Evolutionary conservation across 2,329 filamentous ascomycete genomes (phyloP), one percentile per base, ranked within the genome.

Genomic region (Nothophaeocryptopus gaeumannii): DNA sequence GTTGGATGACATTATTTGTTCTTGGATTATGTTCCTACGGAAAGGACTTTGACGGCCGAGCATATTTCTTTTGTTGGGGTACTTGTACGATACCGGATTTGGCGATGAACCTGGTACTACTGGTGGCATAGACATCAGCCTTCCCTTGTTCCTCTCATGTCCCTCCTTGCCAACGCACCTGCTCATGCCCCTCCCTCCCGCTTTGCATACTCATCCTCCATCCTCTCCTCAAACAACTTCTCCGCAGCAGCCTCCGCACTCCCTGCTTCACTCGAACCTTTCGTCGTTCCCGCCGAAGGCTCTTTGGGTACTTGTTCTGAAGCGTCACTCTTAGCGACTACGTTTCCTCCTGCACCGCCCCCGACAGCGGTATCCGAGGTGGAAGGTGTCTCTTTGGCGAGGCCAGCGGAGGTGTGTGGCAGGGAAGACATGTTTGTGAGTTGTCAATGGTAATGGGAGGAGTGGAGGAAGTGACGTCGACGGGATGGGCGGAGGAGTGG

Each of bases 151-250:
- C 20, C 7, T 26, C 20, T 26, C 20, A 4, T 7, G 7, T 7
- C 7, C 20, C 20, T 26, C 20, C 20, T 26, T 26, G 7, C 20
- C 20, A 26, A 26, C 20, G 3, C 20, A 26, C 15, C 20, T 29
- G 5, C 15, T 48, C 47, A 73, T 36, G 70, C 71, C 38, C 71
- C 71, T 8, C 71, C 70, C 56, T 73, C 70, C 26, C 70, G 60
- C 66, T 73, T 73, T 2, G 70, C 71, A 59, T 73, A 74, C 53
- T 73, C 71, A 1, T 71, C 70, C 58, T 73, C 69, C 54, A 74
- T 73, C 15, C 61, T 63, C 58, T 73, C 67, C 51, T 68, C 67
- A 53, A 71, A 73, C 46, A 67, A 37, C 56, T 63, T 67, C 50
- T 70, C 69, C 2, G 62, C 63, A 15, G 63, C 61, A 8, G 54